Conservation (phyloP, 257 asterid genomes). For the Solanum verrucosum region DNA sequence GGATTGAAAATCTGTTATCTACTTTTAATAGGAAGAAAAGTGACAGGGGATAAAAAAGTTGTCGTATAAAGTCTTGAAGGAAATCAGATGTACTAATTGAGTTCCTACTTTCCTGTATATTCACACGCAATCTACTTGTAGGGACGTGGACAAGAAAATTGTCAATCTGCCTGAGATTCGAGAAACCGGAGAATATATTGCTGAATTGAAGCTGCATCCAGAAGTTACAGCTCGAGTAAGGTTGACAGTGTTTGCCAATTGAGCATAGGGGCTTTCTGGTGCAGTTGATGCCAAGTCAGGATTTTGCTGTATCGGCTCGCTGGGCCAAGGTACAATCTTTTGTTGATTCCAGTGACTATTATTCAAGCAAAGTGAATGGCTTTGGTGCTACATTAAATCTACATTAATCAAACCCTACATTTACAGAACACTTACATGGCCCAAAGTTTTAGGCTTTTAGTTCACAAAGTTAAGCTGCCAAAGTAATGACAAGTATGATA, state of each 20-base stretch:
- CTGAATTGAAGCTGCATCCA: slow-evolving; percentile 85
- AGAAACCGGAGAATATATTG: slow-evolving; percentile 88
- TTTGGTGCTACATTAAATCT: neutral
- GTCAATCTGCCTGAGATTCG: slow-evolving; percentile 90
- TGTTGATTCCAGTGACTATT: neutral
- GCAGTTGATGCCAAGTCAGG: neutral
- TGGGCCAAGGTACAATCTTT: slow-evolving; percentile 4
- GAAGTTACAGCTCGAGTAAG: slow-evolving; percentile 80
- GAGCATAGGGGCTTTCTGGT: slow-evolving; percentile 8
- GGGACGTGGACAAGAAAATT: slow-evolving; percentile 89
- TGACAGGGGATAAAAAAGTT: neutral
- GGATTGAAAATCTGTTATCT: neutral
- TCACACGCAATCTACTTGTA: slow-evolving; percentile 11
- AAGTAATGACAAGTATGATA: neutral
- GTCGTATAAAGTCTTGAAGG: neutral
- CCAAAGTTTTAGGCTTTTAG: neutral
- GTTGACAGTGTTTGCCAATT: slow-evolving; percentile 63
- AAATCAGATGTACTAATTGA: neutral
- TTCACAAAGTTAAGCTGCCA: neutral
- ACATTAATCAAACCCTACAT: neutral
- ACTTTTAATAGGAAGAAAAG: neutral
- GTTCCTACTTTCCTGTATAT: neutral
- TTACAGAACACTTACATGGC: neutral
- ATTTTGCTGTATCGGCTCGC: neutral
- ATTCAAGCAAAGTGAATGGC: neutral